Percentiles rank a stretch among this genome's conserved stretches.
Conservation (phyloP, 495 filamentous ascomycete species). For the Choiromyces venosus region DNA sequence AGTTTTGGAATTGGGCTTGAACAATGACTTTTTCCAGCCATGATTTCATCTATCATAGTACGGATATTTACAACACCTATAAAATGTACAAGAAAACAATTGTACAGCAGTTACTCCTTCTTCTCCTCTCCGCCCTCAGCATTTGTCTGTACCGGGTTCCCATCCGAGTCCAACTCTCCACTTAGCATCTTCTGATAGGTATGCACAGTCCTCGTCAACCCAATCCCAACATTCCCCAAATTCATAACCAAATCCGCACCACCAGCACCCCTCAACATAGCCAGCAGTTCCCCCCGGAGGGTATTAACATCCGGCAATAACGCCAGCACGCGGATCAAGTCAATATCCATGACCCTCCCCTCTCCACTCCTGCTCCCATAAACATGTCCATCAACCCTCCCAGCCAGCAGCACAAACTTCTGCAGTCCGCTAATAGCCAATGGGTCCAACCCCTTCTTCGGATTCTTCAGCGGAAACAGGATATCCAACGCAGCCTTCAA, state of each 20-base stretch:
- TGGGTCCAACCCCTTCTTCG: slow-evolving; percentile 71
- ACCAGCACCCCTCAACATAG: slow-evolving; percentile 39
- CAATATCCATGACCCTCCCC: slow-evolving; percentile 73
- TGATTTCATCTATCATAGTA: not conserved
- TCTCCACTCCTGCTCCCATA: slow-evolving; percentile 44
- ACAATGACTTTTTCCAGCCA: not conserved
- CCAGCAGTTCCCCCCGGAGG: slow-evolving; percentile 68
- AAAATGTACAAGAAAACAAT: not conserved
- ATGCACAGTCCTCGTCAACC: slow-evolving; percentile 39
- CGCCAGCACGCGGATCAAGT: slow-evolving; percentile 75
- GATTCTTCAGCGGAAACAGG: slow-evolving; percentile 74
- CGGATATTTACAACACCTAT: not conserved
- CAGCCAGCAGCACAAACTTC: slow-evolving; percentile 81
- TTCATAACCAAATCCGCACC: slow-evolving; percentile 35
- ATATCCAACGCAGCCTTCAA: slow-evolving; percentile 70
- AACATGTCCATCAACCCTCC: slow-evolving; percentile 57
- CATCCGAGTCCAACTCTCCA: slow-evolving; percentile 11
- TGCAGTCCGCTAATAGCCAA: slow-evolving; percentile 70
- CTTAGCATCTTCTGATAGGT: slow-evolving; percentile 36
- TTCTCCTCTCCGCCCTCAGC: slow-evolving; percentile 1
- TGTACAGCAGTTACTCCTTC: slow-evolving; percentile 6
- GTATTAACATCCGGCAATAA: slow-evolving; percentile 78
- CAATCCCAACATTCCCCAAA: slow-evolving; percentile 28
- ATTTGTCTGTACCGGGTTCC: not conserved
- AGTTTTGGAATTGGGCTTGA: not conserved